Base-by-base conservation (phyloP, 495 filamentous ascomycete genomes). In the Penicillium goetzii region DNA sequence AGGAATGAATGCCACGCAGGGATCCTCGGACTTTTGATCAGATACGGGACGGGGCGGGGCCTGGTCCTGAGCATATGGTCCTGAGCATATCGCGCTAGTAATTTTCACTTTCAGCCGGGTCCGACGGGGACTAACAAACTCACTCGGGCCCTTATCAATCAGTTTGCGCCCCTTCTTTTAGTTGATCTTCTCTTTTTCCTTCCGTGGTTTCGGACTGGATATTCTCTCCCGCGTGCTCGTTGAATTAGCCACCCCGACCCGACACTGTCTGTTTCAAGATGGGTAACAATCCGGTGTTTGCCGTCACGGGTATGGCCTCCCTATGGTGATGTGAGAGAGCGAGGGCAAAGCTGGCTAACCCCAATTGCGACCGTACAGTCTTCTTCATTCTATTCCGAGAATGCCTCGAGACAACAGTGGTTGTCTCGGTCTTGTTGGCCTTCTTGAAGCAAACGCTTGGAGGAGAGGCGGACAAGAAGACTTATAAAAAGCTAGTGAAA, bases 331-430 rank as follows among this genome's bases (percentile, higher is more conserved):
- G 11, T 14, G 17, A 14, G 14, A n/a, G 6, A 25, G 4, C 4
- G 19, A 47, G 28, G 23, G 26, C 33, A 40, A 55, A n/a, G 6
- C 14, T 41, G 21, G 17, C 58, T 61, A 56, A 56, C 34, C 3
- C 45, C 28, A 19, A 32, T 47, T 19, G 38, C 58, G 34, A 49
- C 38, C 23, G 43, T 51, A n/a, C 28, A 82, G 82, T 95, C 52
- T 96, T 95, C 77, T 93, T 96, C 77, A 89, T 96, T 72, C 85
- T 87, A 68, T 93, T 95, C 68, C 89, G 92, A 70, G 92, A 96
- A 80, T 88, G 87, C 36, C 77, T 96, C 25, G 92, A 96, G 74
- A 89, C 88, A 0, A 86, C 82, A 61, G 89, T 95, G 68, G 89
- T 96, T 61, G 88, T 95, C 40, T 94, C 92, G 2, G 87, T 95